Evolutionary conservation across 192 early-diverging fungal genomes (phyloP).

Genomic region (Gorgonomyces haynaldii): DNA sequence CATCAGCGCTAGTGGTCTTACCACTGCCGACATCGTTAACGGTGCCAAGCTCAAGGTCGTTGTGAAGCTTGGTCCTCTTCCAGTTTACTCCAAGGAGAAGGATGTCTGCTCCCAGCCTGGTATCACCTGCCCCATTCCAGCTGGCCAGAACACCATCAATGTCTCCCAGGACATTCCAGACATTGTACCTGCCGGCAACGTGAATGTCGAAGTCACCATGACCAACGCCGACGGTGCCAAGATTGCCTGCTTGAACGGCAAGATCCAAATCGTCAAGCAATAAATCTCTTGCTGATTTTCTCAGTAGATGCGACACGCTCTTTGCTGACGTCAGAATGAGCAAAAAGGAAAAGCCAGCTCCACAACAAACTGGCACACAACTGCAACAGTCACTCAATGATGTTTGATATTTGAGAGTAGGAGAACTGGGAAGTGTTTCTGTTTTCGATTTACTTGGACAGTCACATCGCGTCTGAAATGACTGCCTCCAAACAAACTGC

Average conservation of each 20-base stretch:
- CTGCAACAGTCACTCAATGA: background rate
- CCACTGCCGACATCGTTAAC: background rate
- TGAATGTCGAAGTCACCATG: background rate
- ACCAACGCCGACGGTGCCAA: constrained; percentile 3
- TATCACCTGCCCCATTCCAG: constrained; percentile 1
- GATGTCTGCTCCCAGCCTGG: background rate
- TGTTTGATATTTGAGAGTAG: constrained; percentile 7
- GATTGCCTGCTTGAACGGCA: too few relatives aligned
- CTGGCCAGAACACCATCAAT: background rate
- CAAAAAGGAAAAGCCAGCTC: too few relatives aligned
- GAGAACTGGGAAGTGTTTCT: constrained; percentile 25
- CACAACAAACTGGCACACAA: too few relatives aligned
- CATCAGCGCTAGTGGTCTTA: background rate
- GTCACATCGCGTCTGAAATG: background rate
- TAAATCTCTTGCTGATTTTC: too few relatives aligned
- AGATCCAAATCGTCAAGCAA: too few relatives aligned
- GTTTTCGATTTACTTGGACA: constrained; percentile 15
- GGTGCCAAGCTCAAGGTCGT: background rate
- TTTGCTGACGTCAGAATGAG: too few relatives aligned
- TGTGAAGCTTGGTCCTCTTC: background rate
- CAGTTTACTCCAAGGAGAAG: background rate
- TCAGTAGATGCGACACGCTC: too few relatives aligned
- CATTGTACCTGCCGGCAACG: constrained; percentile 1
- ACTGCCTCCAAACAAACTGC: background rate
- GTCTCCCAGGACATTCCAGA: background rate